Base-by-base conservation (phyloP, 192 early-diverging fungal genomes). In the Linnemannia zychae region DNA sequence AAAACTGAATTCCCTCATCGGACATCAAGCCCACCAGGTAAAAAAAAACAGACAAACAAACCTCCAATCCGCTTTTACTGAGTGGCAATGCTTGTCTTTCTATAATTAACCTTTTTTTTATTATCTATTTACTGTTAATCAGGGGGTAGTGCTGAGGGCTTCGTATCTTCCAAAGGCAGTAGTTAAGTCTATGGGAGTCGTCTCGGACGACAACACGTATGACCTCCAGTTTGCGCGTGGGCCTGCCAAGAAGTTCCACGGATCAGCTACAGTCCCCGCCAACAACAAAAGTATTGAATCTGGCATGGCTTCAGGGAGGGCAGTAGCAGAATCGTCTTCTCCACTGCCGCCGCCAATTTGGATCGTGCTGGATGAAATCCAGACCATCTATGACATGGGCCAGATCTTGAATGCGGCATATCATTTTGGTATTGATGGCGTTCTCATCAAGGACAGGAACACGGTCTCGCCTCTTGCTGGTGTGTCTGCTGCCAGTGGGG, bases 391-490 rank as follows among this genome's bases (percentile, higher is more conserved):
- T 79, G 93, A 94, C 74, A 74, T 95, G 20, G 95, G 95, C 9
- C 90, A 92, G 2, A 92, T 95, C 47, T 71, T 95, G 17, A 80
- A 80, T 65, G 92, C 90, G 2, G 89, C 90, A 7, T 75, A 87
- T 24, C 93, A 94, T 75, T 90, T 93, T 67, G 91, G 87, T 20
- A 60, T 94, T 1, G 93, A 95, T 60, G 94, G 94, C 6, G 77
- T 95, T 6, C 31, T 95, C n/a, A 24, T 87, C 16, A 88, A 74
- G 28, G 76, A 48, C 9, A 87, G 85, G 13, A 37, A 38, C 34
- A 90, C 90, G 72, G 86, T 90, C 17, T 91, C 92, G 1, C 69
- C 93, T 2, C 87, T 78, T 37, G 80, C 87, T 18, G 79, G 81
- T 16, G 94, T 94, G 12, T 88, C 92, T 9, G 91, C 92, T 79